phyloP scores from a whole-genome alignment of 2,329 filamentous ascomycete genomes.

The Beauveria rudraprayagi region DNA sequence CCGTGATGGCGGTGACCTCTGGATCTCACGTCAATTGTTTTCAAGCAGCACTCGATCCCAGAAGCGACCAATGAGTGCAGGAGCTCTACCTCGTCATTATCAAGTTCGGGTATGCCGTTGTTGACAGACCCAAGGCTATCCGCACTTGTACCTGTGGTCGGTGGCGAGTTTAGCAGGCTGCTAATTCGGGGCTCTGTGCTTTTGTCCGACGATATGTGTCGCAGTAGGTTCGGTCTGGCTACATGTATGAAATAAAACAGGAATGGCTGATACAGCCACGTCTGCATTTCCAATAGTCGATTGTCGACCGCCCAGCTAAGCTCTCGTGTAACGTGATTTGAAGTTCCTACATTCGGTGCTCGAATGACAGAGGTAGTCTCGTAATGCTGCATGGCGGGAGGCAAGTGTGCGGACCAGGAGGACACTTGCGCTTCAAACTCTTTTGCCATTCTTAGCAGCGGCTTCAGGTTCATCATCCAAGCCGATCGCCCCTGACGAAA shows the following conservation, averaged over 20 bases:
- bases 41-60: conserved; percentile 17
- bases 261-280: conserved; percentile 17
- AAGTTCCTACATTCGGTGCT: conserved; percentile 12
- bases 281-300: conserved; percentile 18
- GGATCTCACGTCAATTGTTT: conserved; percentile 17
- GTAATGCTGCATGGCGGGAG: conserved; percentile 15
- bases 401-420: conserved; percentile 17
- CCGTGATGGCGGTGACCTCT: conserved; percentile 19
- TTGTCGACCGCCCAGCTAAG: conserved; percentile 19
- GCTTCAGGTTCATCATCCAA: conserved; percentile 16
- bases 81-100: conserved; percentile 13
- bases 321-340: conserved; percentile 16
- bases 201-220: neutral
- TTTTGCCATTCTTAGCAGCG: conserved; percentile 16
- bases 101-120: neutral
- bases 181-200: conserved; percentile 8
- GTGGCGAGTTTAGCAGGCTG: conserved; percentile 14
- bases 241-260: conserved; percentile 16
- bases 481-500: conserved; percentile 14
- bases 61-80: conserved; percentile 15
- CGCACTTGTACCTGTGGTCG: neutral
- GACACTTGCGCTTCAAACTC: conserved; percentile 19
- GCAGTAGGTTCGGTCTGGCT: neutral
- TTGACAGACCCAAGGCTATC: neutral
- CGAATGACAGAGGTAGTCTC: conserved; percentile 14